Percentiles rank a stretch among this genome's conserved stretches.
Conservation (phyloP, 495 filamentous ascomycete genomes). For the Aspergillus avenaceus region DNA sequence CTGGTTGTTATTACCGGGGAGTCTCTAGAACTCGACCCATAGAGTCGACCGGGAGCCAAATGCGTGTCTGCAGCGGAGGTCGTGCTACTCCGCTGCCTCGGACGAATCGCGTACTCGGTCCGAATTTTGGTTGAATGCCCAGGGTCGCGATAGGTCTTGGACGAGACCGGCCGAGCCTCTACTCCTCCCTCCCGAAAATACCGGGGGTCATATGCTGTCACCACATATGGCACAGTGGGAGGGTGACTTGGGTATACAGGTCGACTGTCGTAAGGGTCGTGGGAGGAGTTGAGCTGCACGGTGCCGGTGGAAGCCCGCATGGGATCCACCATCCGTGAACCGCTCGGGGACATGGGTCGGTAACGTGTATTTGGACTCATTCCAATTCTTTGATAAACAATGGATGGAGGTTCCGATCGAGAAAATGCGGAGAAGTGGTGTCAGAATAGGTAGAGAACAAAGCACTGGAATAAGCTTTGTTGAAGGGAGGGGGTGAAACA, state of each 20-base stretch:
- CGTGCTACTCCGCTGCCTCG: slow-evolving; percentile 37
- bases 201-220: slow-evolving; percentile 25
- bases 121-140: slow-evolving; percentile 30
- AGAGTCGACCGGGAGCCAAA: slow-evolving; percentile 18
- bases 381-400: slow-evolving; percentile 6
- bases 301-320: slow-evolving; percentile 48
- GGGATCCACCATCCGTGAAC: slow-evolving; percentile 34
- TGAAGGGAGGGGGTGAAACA: not conserved
- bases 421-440: not conserved
- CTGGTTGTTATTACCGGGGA: slow-evolving; percentile 26
- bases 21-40: slow-evolving; percentile 24
- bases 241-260: slow-evolving; percentile 32
- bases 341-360: slow-evolving; percentile 33
- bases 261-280: slow-evolving; percentile 26
- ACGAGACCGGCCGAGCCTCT: slow-evolving; percentile 35
- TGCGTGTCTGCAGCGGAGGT: slow-evolving; percentile 26
- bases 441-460: not conserved
- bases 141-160: slow-evolving; percentile 31
- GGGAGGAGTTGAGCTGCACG: slow-evolving; percentile 33
- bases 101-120: slow-evolving; percentile 42
- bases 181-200: slow-evolving; percentile 22
- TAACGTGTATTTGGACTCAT: slow-evolving; percentile 23
- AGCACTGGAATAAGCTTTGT: not conserved
- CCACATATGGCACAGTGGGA: slow-evolving; percentile 28
- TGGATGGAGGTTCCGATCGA: slow-evolving; percentile 3